Percentiles rank a stretch among this genome's conserved stretches.
Evolutionary conservation across 495 filamentous ascomycete genomes (phyloP).

Genomic region (Neurospora sp.): DNA sequence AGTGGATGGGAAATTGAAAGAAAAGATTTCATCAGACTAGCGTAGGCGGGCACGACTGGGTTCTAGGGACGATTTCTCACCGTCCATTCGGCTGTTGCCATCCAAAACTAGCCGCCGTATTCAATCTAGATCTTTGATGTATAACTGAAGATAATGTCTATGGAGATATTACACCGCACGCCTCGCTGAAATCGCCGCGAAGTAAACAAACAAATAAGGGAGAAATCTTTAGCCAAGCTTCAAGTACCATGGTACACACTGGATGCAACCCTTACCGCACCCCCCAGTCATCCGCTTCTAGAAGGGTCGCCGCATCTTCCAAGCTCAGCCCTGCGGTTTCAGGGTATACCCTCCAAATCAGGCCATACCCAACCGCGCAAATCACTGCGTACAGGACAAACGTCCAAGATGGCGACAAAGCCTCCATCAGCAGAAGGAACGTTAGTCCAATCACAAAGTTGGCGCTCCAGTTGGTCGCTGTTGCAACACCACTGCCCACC

Average conservation of each 20-base stretch:
- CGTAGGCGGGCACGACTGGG: background rate
- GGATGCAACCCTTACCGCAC: constrained; percentile 30
- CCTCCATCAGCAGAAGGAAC: constrained; percentile 79
- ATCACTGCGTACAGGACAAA: constrained; percentile 67
- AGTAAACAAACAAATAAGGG: constrained; percentile 1
- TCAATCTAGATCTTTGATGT: background rate
- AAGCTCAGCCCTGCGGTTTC: constrained; percentile 74
- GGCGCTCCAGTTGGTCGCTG: constrained; percentile 78
- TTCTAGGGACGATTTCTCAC: background rate
- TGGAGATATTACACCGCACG: background rate
- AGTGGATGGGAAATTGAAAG: background rate
- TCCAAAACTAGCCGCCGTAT: background rate
- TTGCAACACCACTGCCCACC: constrained; percentile 71
- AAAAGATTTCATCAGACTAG: background rate
- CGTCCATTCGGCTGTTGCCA: background rate
- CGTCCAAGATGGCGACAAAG: constrained; percentile 62
- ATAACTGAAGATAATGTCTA: background rate
- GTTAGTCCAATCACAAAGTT: constrained; percentile 85
- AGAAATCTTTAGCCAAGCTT: background rate
- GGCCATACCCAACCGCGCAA: constrained; percentile 56
- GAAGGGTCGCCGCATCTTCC: constrained; percentile 67
- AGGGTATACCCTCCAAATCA: constrained; percentile 66
- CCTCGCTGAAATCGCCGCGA: background rate
- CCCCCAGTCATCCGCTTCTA: constrained; percentile 65
- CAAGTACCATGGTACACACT: background rate